Evolutionary conservation across 352 stramenopile genomes (phyloP).

Genomic region (Globisporangium spinosum): DNA sequence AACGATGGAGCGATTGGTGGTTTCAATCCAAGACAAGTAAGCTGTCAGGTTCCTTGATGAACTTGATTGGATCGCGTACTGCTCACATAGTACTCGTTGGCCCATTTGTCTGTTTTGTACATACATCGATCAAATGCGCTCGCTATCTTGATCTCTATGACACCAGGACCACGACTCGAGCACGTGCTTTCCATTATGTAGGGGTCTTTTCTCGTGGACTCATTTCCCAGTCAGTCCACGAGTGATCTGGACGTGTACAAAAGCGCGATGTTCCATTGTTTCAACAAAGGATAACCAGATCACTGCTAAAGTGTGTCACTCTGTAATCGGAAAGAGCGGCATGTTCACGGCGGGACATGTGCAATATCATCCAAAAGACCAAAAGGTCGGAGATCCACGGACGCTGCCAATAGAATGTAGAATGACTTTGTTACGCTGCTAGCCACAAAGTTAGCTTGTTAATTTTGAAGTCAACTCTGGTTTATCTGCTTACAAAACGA

Average conservation of each 20-base stretch:
- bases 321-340: not conserved
- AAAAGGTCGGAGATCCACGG: not conserved
- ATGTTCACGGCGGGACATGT: not conserved
- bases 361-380: not conserved
- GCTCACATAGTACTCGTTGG: not conserved
- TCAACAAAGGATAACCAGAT: not conserved
- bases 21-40: not conserved
- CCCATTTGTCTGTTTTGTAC: too few relatives aligned
- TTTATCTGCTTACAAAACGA: too few relatives aligned
- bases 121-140: too few relatives aligned
- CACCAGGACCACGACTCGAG: not conserved
- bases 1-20: not conserved
- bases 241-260: not conserved
- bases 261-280: not conserved
- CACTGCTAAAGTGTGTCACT: not conserved
- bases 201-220: not conserved
- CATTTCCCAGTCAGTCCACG: not conserved
- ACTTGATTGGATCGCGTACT: too few relatives aligned
- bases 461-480: not conserved
- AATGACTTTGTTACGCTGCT: not conserved
- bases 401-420: not conserved
- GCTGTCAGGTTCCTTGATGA: too few relatives aligned
- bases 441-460: not conserved
- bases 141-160: not conserved
- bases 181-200: not conserved